Percentiles rank a stretch among this genome's conserved stretches.
These are phyloP conservation scores for Xerocomus brunneocitrinus DNA, from an alignment of 768 basidiomycete species.

Conservation along the genomic window DNA sequence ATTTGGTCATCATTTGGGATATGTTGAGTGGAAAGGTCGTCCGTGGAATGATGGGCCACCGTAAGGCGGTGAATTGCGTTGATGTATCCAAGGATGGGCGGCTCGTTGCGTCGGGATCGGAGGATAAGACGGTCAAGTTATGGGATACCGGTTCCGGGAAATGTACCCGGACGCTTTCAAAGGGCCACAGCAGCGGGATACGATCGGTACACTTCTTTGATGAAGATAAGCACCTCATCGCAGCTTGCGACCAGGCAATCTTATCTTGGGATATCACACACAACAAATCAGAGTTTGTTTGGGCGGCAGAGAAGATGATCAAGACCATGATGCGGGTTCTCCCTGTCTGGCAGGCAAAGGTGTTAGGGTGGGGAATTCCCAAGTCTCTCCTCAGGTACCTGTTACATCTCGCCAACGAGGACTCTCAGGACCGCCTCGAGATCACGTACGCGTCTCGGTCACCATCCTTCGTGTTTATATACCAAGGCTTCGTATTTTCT, in stretches of 20 bases:
- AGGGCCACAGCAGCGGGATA: slow-evolving; percentile 9
- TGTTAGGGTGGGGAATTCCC: slow-evolving; percentile 5
- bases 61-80: slow-evolving; percentile 1
- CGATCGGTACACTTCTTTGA: slow-evolving; percentile 15
- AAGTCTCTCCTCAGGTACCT: background rate
- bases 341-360: slow-evolving; percentile 6
- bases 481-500: background rate
- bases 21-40: slow-evolving; percentile 10
- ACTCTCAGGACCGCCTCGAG: background rate
- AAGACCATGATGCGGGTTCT: background rate
- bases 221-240: slow-evolving; percentile 6
- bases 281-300: slow-evolving; percentile 1
- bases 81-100: background rate
- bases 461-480: slow-evolving; percentile 5
- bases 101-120: slow-evolving; percentile 20
- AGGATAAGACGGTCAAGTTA: slow-evolving; percentile 22
- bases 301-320: background rate
- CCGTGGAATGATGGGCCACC: slow-evolving; percentile 18
- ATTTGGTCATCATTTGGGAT: slow-evolving; percentile 23
- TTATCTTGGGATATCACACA: slow-evolving; percentile 11
- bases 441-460: slow-evolving; percentile 2
- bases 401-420: background rate
- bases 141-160: slow-evolving; percentile 19
- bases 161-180: slow-evolving; percentile 10
- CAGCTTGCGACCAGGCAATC: slow-evolving; percentile 4